Percentiles rank a stretch among this genome's conserved stretches.
Evolutionary conservation across 495 filamentous ascomycete genomes (phyloP).

Genomic region (Lentithecium fluviatile): DNA sequence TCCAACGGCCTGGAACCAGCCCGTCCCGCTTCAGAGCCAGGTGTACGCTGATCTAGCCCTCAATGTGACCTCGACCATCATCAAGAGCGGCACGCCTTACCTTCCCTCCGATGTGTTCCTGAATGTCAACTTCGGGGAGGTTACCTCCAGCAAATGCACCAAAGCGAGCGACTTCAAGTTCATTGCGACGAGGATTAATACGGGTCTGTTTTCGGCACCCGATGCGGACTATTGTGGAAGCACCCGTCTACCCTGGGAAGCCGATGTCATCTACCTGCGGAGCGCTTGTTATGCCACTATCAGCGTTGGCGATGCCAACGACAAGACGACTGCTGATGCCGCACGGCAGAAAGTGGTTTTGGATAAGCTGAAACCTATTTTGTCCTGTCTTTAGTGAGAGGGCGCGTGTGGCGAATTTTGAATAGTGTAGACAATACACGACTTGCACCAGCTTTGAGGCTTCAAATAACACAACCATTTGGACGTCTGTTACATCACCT

Average conservation of each 20-base stretch:
- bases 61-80: constrained; percentile 54
- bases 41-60: constrained; percentile 62
- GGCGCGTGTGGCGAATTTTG: background rate
- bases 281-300: constrained; percentile 59
- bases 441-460: too few relatives aligned
- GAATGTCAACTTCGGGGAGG: constrained; percentile 64
- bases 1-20: constrained; percentile 54
- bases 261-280: constrained; percentile 46
- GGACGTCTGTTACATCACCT: too few relatives aligned
- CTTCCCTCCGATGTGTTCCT: constrained; percentile 59
- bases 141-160: constrained; percentile 49
- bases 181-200: constrained; percentile 59
- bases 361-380: constrained; percentile 53
- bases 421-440: too few relatives aligned
- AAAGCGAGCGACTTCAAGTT: constrained; percentile 55
- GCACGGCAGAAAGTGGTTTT: constrained; percentile 57
- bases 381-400: constrained; percentile 47
- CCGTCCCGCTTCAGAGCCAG: constrained; percentile 51
- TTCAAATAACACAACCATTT: too few relatives aligned
- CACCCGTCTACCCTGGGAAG: constrained; percentile 58
- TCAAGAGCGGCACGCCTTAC: constrained; percentile 58
- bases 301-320: constrained; percentile 58
- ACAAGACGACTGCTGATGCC: constrained; percentile 58
- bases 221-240: constrained; percentile 59
- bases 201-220: constrained; percentile 51